Evolutionary conservation across 345 rosid genomes (phyloP), one percentile per base, ranked within the genome.

Genomic region (Passiflora organensis): DNA sequence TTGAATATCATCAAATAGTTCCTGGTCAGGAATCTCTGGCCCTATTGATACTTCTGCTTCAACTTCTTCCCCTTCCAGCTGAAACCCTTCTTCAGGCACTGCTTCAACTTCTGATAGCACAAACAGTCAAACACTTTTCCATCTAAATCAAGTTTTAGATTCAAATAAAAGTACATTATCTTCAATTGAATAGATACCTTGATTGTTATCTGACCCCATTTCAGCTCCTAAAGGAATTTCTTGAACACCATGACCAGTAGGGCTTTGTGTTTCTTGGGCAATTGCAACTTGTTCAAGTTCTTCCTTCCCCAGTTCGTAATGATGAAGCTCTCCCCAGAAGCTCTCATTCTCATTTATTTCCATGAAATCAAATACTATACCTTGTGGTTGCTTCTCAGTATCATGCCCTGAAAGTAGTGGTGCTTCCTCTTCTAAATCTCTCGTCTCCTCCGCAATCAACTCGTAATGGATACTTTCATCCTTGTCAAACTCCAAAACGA

Each of bases 11-110:
- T 80, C 91, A 55, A 77, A 55, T 39, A 72, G 71, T 36, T 86
- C 85, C 32, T 82, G 85, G 64, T 82, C 95, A 59, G 96, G 93
- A 78, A 91, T 88, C 55, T 88, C 93, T 15, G 95, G 84, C 39
- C 98, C 96, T 41, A 85, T 78, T 0, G 98, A 86, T 58, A 86
- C 65, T 53, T 82, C 98, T 5, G 80, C 85, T 24, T 84, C 93
- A 20, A 59, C 69, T 59, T 82, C 95, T 18, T 87, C 85, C 21
- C 64, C 69, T 43, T 73, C 75, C 68, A 70, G 57, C 72, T 62
- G 66, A 39, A 39, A 48, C 53, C 1, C 67, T 59, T 76, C 91
- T 59, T 80, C 82, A 51, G 60, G 49, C 0, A 15, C 81, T 75
- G 72, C 72, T 59, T 22, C 18, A 21, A 53, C 34, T 28, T 28